These are phyloP conservation scores for Zygotorulaspora sp. DNA, from an alignment of 805 yeast species.

Conservation along the genomic window DNA sequence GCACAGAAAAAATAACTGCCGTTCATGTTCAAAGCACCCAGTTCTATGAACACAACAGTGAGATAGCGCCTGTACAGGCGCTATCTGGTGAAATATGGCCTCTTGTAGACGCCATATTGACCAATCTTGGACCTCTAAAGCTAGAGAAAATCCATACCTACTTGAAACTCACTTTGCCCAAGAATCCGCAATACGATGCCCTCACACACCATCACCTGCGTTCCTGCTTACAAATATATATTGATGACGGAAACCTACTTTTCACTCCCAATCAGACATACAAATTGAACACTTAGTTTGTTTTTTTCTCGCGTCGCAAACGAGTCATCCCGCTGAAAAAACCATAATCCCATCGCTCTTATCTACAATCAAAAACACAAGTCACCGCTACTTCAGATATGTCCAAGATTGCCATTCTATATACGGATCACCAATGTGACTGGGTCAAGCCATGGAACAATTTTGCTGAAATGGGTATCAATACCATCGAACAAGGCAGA, in stretches of 20 bases:
- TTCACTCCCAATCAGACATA: constrained; percentile 18
- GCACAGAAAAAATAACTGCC: neutral
- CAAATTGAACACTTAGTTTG: constrained; percentile 11
- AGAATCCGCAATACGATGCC: constrained; percentile 34
- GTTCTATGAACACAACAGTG: constrained; percentile 8
- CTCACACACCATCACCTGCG: constrained; percentile 17
- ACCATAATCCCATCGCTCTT: no score
- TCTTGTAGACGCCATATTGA: constrained; percentile 51
- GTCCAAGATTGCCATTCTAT: constrained; percentile 26
- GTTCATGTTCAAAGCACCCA: neutral
- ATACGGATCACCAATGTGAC: constrained; percentile 24
- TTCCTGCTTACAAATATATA: constrained; percentile 13
- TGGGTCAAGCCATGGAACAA: constrained; percentile 26
- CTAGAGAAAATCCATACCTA: constrained; percentile 49
- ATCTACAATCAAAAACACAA: no score
- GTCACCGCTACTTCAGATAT: neutral
- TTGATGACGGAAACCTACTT: constrained; percentile 19
- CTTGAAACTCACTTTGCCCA: constrained; percentile 52
- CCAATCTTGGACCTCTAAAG: constrained; percentile 50
- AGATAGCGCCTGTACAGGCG: neutral
- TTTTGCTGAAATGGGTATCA: constrained; percentile 27
- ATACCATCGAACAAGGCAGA: constrained; percentile 18
- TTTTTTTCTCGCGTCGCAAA: neutral
- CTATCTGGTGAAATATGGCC: constrained; percentile 38
- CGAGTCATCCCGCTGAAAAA: no score